phyloP scores from a whole-genome alignment of 768 basidiomycete species.

The Lepiota venenata region DNA sequence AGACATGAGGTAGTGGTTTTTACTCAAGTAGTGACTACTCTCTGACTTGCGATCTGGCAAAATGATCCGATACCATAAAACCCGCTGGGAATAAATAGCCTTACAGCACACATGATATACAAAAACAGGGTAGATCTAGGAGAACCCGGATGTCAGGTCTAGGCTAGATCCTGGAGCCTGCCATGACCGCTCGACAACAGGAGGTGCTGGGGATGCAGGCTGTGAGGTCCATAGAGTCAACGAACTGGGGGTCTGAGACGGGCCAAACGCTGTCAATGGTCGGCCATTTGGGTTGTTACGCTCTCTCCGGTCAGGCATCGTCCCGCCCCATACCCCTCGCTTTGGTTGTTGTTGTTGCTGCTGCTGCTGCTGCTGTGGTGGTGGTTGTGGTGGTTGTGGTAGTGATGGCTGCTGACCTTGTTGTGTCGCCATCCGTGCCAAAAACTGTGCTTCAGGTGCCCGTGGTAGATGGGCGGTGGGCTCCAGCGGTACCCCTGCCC shows the following conservation, averaged over 20 bases:
- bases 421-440: constrained; percentile 9
- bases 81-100: background rate
- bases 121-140: constrained; percentile 9
- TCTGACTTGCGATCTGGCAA: background rate
- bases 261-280: constrained; percentile 44
- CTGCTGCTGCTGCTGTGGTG: constrained; percentile 19
- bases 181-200: constrained; percentile 44
- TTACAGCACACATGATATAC: constrained; percentile 12
- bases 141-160: constrained; percentile 32
- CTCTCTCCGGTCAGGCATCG: constrained; percentile 10
- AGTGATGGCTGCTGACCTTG: background rate
- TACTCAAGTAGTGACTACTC: constrained; percentile 2
- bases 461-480: constrained; percentile 20
- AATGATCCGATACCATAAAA: background rate
- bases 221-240: constrained; percentile 42
- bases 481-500: constrained; percentile 8
- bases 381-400: constrained; percentile 19
- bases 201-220: constrained; percentile 36
- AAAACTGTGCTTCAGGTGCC: constrained; percentile 14
- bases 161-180: constrained; percentile 33
- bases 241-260: constrained; percentile 50
- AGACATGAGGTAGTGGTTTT: constrained; percentile 19
- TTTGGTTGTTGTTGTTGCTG: constrained; percentile 32
- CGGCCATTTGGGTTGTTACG: constrained; percentile 25
- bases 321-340: constrained; percentile 19